Percentiles rank a stretch among this genome's conserved stretches.
phyloP scores from a whole-genome alignment of 2,329 filamentous ascomycete genomes.

The Fusarium metavorans region DNA sequence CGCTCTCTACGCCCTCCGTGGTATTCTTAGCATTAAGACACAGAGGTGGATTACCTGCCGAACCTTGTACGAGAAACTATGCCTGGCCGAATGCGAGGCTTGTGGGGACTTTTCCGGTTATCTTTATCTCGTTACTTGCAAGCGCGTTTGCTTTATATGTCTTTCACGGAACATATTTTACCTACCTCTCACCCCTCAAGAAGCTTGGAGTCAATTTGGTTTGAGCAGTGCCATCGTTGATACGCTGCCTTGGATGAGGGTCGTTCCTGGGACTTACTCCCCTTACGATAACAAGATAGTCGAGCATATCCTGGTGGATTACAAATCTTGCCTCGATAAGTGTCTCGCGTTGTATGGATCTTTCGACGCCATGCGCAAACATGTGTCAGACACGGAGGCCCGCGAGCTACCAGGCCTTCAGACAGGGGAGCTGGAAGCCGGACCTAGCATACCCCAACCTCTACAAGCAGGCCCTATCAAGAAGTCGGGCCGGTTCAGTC shows the following conservation, averaged over 20 bases:
- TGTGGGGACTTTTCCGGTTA: background rate
- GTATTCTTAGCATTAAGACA: background rate
- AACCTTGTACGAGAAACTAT: background rate
- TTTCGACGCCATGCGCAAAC: background rate
- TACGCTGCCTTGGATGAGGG: background rate
- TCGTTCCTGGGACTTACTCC: background rate
- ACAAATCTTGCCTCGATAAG: background rate
- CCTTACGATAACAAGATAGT: background rate
- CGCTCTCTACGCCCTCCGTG: background rate
- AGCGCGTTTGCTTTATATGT: background rate
- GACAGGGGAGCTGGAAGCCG: background rate
- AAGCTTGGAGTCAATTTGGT: background rate
- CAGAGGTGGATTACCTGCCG: background rate
- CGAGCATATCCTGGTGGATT: background rate
- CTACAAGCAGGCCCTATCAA: background rate
- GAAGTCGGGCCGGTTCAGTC: background rate
- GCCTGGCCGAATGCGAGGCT: background rate
- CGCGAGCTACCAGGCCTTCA: background rate
- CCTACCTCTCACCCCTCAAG: background rate
- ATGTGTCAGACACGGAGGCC: background rate
- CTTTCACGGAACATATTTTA: background rate
- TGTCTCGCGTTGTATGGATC: background rate
- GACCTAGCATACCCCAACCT: background rate
- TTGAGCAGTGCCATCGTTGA: background rate
- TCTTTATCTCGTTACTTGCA: background rate